Evolutionary conservation across 805 yeast genomes (phyloP).

Genomic region (Sungouiozyma ichnusensis): DNA sequence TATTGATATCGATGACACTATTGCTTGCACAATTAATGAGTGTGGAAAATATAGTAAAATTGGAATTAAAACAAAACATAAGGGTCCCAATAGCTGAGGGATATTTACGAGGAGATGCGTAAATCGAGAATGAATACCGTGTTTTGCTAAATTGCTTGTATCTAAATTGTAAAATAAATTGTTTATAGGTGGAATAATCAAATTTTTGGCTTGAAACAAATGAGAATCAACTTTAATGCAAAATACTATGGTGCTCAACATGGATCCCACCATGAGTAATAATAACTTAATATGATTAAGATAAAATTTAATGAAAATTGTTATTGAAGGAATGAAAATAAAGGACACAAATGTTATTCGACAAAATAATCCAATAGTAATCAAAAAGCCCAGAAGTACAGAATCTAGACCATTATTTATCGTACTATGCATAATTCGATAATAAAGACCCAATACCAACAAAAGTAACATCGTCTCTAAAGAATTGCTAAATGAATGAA

Average conservation of each 20-base stretch:
- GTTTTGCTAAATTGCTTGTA: conserved; percentile 49
- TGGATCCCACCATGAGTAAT: conserved; percentile 27
- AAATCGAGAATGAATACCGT: conserved; percentile 75
- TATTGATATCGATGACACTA: conserved; percentile 54
- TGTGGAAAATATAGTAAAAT: conserved; percentile 3
- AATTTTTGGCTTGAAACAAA: conserved; percentile 20
- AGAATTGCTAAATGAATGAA: conserved; percentile 84
- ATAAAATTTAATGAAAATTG: conserved; percentile 35
- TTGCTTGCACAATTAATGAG: conserved; percentile 34
- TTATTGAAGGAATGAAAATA: conserved; percentile 50
- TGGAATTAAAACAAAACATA: conserved; percentile 34
- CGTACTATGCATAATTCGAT: conserved; percentile 7
- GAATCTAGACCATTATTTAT: conserved; percentile 8
- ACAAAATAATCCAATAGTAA: conserved; percentile 69
- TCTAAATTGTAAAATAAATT: conserved; percentile 62
- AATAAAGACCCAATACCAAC: conserved; percentile 34
- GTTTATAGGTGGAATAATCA: conserved; percentile 61
- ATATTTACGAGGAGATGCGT: conserved; percentile 67
- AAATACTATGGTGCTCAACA: conserved; percentile 25
- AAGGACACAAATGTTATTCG: conserved; percentile 76
- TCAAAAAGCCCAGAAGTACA: conserved; percentile 35
- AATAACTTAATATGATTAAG: conserved; percentile 28
- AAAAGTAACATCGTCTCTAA: conserved; percentile 48
- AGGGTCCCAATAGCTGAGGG: conserved; percentile 78
- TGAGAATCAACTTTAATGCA: conserved; percentile 48